These are phyloP conservation scores for Sambucus nigra DNA, from an alignment of 129 eudicot species.

Conservation along the genomic window DNA sequence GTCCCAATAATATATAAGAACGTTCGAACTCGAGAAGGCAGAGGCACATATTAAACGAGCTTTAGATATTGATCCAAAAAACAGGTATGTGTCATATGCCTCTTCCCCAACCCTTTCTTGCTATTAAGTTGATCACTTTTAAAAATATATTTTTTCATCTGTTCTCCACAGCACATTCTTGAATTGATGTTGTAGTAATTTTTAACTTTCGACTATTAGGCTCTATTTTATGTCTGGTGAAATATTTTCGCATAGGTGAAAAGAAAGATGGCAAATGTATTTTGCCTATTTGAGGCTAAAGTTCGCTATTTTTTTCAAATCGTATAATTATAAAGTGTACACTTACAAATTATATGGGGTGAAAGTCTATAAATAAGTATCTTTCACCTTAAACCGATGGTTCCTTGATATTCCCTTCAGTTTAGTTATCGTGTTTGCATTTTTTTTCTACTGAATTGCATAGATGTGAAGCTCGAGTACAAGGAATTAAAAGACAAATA, in stretches of 20 bases:
- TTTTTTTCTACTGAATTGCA: constrained; percentile 5
- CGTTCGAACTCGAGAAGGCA: constrained; percentile 53
- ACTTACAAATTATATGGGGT: too few relatives aligned
- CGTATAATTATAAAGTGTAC: too few relatives aligned
- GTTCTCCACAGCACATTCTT: too few relatives aligned
- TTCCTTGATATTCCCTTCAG: constrained; percentile 7
- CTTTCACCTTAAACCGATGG: too few relatives aligned
- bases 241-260: not conserved
- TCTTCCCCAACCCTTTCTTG: not conserved
- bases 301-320: too few relatives aligned
- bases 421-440: too few relatives aligned
- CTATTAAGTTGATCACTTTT: too few relatives aligned
- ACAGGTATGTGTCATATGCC: constrained; percentile 31
- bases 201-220: not conserved
- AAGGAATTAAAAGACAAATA: constrained; percentile 36
- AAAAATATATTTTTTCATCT: too few relatives aligned
- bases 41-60: constrained; percentile 53
- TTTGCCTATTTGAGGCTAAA: too few relatives aligned
- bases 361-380: too few relatives aligned
- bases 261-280: not conserved
- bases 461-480: constrained; percentile 43
- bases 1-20: constrained; percentile 47
- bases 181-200: not conserved
- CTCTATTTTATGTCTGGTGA: not conserved
- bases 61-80: constrained; percentile 51